Conservation (phyloP, 2,329 filamentous ascomycete species). For the Coniella vitis region DNA sequence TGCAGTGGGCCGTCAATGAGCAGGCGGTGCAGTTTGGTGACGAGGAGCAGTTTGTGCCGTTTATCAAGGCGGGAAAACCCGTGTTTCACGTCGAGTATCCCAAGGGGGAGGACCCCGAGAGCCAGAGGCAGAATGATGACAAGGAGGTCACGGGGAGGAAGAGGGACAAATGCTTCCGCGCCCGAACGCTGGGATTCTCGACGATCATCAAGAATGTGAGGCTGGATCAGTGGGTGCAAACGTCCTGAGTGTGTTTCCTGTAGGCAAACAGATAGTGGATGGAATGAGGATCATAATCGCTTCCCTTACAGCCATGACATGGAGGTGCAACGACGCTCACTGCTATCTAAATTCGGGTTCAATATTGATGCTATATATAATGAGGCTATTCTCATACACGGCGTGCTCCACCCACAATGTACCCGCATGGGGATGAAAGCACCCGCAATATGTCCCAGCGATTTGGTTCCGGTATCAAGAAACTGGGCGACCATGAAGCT, state of each 20-base stretch:
- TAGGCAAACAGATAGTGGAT: too few relatives aligned
- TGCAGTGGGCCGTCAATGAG: slow-evolving; percentile 53
- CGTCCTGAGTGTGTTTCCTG: background rate
- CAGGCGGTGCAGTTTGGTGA: slow-evolving; percentile 48
- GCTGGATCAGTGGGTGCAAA: slow-evolving; percentile 14
- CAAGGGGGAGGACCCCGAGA: slow-evolving; percentile 26
- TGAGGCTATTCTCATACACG: too few relatives aligned
- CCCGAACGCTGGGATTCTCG: slow-evolving; percentile 16
- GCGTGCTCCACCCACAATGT: too few relatives aligned
- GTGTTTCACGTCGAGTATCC: slow-evolving; percentile 59
- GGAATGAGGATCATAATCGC: too few relatives aligned
- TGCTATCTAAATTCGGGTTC: too few relatives aligned
- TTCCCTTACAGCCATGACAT: too few relatives aligned
- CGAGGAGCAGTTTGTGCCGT: slow-evolving; percentile 41
- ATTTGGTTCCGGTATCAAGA: too few relatives aligned
- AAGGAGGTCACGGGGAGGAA: slow-evolving; percentile 33
- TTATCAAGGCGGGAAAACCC: slow-evolving; percentile 45
- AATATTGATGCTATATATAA: too few relatives aligned
- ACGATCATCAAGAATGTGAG: slow-evolving; percentile 15
- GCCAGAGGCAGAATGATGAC: slow-evolving; percentile 16
- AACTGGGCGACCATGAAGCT: too few relatives aligned
- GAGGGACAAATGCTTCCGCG: slow-evolving; percentile 18
- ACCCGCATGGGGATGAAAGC: too few relatives aligned
- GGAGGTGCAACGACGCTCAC: too few relatives aligned
- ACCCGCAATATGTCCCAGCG: too few relatives aligned